A percentile compares a stretch with the other conserved stretches of the same genome.
Conservation (phyloP, 2,329 filamentous ascomycete species). For the Aspergillus fructus region DNA sequence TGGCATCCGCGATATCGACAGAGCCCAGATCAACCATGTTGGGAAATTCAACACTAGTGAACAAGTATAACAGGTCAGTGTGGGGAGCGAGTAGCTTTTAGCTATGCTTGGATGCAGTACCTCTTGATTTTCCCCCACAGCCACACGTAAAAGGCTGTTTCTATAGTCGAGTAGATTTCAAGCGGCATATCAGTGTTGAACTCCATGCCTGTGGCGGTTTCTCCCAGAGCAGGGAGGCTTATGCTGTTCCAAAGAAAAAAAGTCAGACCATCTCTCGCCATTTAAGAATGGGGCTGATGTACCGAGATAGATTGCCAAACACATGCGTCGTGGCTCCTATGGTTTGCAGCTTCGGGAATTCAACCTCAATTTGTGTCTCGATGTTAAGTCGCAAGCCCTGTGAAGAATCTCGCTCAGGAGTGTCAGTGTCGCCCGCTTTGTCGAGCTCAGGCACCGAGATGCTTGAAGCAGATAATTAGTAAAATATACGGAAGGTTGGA, state of each 20-base stretch:
- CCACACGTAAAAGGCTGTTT: not conserved
- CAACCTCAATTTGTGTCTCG: not conserved
- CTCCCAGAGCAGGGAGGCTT: not conserved
- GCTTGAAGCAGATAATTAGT: not conserved
- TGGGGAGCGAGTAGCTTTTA: no score
- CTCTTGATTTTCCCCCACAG: not conserved
- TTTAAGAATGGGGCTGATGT: no score
- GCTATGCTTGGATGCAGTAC: not conserved
- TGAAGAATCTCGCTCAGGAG: not conserved
- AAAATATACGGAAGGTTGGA: no score
- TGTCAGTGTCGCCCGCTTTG: not conserved
- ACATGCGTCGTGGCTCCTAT: not conserved
- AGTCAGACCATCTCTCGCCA: not conserved
- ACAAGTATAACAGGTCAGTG: no score
- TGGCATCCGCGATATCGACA: not conserved
- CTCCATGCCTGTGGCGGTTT: not conserved
- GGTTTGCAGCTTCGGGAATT: not conserved
- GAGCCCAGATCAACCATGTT: not conserved
- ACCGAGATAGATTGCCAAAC: not conserved
- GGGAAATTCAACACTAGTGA: not conserved
- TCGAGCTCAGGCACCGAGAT: not conserved
- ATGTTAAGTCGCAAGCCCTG: not conserved
- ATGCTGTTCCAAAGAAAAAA: not conserved
- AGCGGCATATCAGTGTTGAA: not conserved
- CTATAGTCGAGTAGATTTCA: not conserved